These are phyloP conservation scores for Melanogaster broomeanus DNA, from an alignment of 768 basidiomycete species.

Conservation along the genomic window DNA sequence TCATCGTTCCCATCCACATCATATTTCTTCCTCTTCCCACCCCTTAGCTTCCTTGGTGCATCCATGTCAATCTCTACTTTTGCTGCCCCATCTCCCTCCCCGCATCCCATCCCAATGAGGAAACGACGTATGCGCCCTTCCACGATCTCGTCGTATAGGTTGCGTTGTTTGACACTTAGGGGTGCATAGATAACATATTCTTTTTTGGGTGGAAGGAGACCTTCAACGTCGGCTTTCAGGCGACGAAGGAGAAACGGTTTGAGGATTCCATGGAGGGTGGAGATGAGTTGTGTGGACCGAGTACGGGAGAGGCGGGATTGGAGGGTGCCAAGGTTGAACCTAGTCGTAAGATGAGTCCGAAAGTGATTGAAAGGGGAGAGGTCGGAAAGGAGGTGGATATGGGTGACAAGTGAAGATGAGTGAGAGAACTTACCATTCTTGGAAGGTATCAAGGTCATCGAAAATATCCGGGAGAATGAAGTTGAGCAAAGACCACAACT, in stretches of 20 bases:
- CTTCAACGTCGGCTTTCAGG: slow-evolving; percentile 85
- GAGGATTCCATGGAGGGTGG: slow-evolving; percentile 84
- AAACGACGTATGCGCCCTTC: slow-evolving; percentile 70
- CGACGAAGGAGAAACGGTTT: slow-evolving; percentile 94
- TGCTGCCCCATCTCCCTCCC: slow-evolving; percentile 16
- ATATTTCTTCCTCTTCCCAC: slow-evolving; percentile 46
- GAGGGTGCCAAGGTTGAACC: slow-evolving; percentile 74
- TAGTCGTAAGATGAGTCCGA: slow-evolving; percentile 24
- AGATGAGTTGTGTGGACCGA: slow-evolving; percentile 67
- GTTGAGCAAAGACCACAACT: slow-evolving; percentile 94
- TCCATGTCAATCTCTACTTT: slow-evolving; percentile 32
- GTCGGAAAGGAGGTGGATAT: slow-evolving; percentile 23
- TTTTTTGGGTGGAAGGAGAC: slow-evolving; percentile 83
- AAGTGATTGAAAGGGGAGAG: background rate
- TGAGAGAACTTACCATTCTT: slow-evolving; percentile 65
- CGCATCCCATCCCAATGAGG: slow-evolving; percentile 42
- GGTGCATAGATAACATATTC: slow-evolving; percentile 95
- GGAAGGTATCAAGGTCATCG: slow-evolving; percentile 84
- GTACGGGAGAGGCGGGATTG: slow-evolving; percentile 55
- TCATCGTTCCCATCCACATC: slow-evolving; percentile 58
- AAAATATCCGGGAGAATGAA: slow-evolving; percentile 96
- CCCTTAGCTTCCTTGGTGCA: slow-evolving; percentile 36
- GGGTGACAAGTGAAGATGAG: background rate
- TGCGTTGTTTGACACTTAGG: slow-evolving; percentile 77
- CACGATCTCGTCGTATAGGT: slow-evolving; percentile 80